Evolutionary conservation across 2,329 filamentous ascomycete genomes (phyloP).

Genomic region (Fusarium sp.): DNA sequence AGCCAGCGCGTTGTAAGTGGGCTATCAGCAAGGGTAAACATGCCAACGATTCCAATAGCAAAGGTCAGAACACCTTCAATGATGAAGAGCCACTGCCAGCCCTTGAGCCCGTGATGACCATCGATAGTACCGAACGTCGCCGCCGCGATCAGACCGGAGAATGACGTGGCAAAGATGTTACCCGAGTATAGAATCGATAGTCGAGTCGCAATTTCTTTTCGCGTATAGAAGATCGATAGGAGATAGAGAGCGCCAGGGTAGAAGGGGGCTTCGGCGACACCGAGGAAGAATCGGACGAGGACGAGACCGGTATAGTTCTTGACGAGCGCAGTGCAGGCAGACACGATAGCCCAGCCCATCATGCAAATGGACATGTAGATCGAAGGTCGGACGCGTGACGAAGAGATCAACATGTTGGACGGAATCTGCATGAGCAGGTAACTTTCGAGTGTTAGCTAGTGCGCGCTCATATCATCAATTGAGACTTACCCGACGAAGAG

Average conservation of each 20-base stretch:
- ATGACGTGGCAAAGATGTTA: slow-evolving; percentile 55
- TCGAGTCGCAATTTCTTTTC: slow-evolving; percentile 55
- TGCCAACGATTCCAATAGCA: slow-evolving; percentile 50
- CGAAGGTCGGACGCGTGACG: slow-evolving; percentile 58
- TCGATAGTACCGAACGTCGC: slow-evolving; percentile 57
- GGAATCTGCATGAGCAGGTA: slow-evolving; percentile 54
- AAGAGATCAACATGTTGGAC: slow-evolving; percentile 58
- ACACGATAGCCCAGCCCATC: slow-evolving; percentile 58
- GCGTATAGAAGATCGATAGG: slow-evolving; percentile 59
- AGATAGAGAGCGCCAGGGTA: slow-evolving; percentile 63
- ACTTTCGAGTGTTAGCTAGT: slow-evolving; percentile 14
- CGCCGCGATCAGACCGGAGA: slow-evolving; percentile 62
- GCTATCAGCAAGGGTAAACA: slow-evolving; percentile 56
- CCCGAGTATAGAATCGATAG: slow-evolving; percentile 52
- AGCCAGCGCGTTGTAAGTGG: slow-evolving; percentile 58
- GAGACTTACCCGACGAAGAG: slow-evolving; percentile 56
- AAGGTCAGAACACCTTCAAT: slow-evolving; percentile 53
- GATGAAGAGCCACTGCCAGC: slow-evolving; percentile 56
- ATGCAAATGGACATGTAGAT: slow-evolving; percentile 60
- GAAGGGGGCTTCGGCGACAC: slow-evolving; percentile 70
- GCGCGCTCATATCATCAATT: accelerated
- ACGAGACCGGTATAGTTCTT: slow-evolving; percentile 52
- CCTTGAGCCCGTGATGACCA: slow-evolving; percentile 46
- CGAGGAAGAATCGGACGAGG: slow-evolving; percentile 61
- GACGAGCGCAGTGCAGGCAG: slow-evolving; percentile 60